Evolutionary conservation across 2,329 filamentous ascomycete genomes (phyloP).

Genomic region (Pseudocercospora vitis): DNA sequence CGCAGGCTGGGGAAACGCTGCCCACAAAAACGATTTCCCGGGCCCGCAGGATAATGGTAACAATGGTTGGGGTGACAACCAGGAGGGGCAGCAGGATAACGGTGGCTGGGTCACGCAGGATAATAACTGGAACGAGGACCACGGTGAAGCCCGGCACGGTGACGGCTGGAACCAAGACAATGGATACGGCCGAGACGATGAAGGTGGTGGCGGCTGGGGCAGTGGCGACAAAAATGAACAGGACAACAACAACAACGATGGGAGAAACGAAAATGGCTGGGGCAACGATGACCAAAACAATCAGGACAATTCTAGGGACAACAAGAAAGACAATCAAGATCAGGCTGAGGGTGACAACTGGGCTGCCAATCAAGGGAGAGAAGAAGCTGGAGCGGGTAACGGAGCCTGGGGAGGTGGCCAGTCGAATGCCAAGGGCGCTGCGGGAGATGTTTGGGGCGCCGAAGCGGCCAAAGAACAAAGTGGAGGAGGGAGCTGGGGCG

Average conservation of each 20-base stretch:
- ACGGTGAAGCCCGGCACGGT: no score
- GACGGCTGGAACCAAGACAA: no score
- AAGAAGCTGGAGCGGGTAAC: neutral
- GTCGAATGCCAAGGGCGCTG: neutral
- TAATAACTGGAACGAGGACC: no score
- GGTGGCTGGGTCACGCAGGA: neutral
- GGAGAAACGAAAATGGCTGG: no score
- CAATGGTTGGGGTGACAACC: conserved; percentile 14
- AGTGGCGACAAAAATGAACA: no score
- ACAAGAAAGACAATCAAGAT: neutral
- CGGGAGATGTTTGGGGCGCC: conserved; percentile 6
- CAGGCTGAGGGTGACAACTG: neutral
- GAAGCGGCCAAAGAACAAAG: conserved; percentile 3
- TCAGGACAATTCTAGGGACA: neutral
- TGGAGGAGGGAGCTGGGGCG: conserved; percentile 1
- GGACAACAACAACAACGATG: no score
- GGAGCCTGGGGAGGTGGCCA: neutral
- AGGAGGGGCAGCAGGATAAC: neutral
- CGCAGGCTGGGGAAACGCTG: neutral
- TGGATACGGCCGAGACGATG: no score
- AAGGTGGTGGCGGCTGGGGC: no score
- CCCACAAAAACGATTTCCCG: conserved; percentile 7
- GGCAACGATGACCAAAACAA: neutral
- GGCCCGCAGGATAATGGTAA: conserved; percentile 15
- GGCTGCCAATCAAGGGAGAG: neutral